Percentiles rank a stretch among this genome's conserved stretches.
Conservation (phyloP, 1,284 basidiomycete species). For the Ceratorhiza oryzae-sativae region DNA sequence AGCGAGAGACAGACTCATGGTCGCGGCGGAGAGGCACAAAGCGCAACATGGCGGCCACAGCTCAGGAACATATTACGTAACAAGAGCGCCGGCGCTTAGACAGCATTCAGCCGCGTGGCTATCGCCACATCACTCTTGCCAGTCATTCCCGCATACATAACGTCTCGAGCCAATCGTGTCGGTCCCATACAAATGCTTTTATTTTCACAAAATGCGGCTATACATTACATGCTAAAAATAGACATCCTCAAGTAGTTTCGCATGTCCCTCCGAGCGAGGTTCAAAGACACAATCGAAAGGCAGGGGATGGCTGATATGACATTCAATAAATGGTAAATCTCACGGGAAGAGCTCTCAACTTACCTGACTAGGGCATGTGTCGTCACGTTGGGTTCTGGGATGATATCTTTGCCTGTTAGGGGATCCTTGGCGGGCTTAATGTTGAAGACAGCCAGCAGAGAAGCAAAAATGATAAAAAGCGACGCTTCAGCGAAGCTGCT, state of each 20-base stretch:
- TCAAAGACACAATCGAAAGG: slow-evolving; percentile 13
- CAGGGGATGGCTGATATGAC: not conserved
- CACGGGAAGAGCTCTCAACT: not conserved
- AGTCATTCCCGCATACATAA: too few relatives aligned
- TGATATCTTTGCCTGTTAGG: not conserved
- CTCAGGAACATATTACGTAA: not conserved
- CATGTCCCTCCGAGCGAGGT: not conserved
- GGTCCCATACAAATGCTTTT: too few relatives aligned
- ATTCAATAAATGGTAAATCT: not conserved
- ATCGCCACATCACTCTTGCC: not conserved
- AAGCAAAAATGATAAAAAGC: slow-evolving; percentile 25
- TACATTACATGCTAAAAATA: not conserved
- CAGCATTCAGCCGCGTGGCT: not conserved
- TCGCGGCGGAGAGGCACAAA: not conserved
- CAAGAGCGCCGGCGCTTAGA: not conserved
- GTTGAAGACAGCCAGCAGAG: slow-evolving; percentile 21
- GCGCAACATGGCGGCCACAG: not conserved
- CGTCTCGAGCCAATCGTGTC: too few relatives aligned
- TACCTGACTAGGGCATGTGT: slow-evolving; percentile 21
- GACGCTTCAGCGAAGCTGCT: slow-evolving; percentile 17
- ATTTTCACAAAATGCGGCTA: not conserved
- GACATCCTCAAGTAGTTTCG: not conserved
- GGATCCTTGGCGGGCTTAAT: slow-evolving; percentile 14
- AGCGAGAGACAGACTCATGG: slow-evolving; percentile 35
- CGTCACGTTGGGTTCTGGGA: slow-evolving; percentile 15